A percentile compares a stretch with the other conserved stretches of the same genome.
Evolutionary conservation across 495 filamentous ascomycete genomes (phyloP).

Genomic region (Clavariopsis aquatica): DNA sequence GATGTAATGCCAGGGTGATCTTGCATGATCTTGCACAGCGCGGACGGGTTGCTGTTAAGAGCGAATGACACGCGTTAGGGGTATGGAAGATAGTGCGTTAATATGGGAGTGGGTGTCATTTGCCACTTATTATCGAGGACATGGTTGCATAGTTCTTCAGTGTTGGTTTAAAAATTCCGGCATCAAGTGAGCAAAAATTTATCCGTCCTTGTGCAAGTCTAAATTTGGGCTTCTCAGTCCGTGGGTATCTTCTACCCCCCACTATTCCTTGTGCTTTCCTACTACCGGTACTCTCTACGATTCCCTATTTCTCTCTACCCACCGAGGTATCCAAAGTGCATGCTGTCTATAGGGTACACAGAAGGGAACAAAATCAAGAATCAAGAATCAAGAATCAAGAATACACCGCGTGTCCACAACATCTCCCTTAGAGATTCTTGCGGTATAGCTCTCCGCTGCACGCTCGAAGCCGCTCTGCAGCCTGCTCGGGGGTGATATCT

Average conservation of each 20-base stretch:
- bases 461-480: conserved; percentile 71
- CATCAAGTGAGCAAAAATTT: neutral
- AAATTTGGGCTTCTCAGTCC: neutral
- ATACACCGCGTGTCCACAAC: too few species aligned
- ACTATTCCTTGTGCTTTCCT: too few species aligned
- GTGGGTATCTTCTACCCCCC: conserved; percentile 12
- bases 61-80: neutral
- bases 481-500: conserved; percentile 97
- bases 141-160: neutral
- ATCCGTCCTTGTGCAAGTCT: neutral
- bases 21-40: neutral
- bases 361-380: conserved; percentile 6
- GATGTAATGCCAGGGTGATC: neutral
- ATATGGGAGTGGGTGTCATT: neutral
- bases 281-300: too few species aligned
- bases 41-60: conserved; percentile 10
- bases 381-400: neutral
- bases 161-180: neutral
- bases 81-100: neutral
- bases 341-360: conserved; percentile 20
- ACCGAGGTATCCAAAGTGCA: conserved; percentile 9
- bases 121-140: neutral
- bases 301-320: neutral
- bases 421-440: conserved; percentile 58
- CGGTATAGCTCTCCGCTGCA: conserved; percentile 84